Evolutionary conservation across 257 asterid genomes (phyloP).

Genomic region (Echium plantagineum): DNA sequence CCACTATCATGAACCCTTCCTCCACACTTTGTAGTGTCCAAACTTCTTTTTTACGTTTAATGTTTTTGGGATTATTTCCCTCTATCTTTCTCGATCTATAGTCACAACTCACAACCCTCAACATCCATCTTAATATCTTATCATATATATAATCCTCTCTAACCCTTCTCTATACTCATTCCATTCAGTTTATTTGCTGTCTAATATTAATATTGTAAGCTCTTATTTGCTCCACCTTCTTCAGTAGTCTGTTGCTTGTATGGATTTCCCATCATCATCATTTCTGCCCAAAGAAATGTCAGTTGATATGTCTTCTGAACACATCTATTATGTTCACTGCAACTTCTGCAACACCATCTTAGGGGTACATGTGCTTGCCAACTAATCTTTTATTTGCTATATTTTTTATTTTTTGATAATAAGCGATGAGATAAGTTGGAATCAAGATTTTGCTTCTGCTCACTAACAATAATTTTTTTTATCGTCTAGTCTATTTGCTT

Average conservation of each 20-base stretch:
- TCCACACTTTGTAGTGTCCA: conserved; percentile 12
- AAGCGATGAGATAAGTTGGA: too few relatives aligned
- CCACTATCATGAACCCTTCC: conserved; percentile 3
- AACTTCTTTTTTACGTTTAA: neutral
- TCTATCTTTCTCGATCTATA: neutral
- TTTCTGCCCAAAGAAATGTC: conserved; percentile 35
- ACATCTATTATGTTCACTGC: conserved; percentile 85
- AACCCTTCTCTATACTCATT: conserved; percentile 9
- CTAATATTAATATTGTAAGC: neutral
- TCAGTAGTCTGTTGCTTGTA: conserved; percentile 2
- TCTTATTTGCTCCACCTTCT: conserved; percentile 7
- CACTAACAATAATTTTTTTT: too few relatives aligned
- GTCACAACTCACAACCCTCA: neutral
- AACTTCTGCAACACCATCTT: conserved; percentile 84
- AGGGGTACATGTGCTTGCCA: conserved; percentile 43
- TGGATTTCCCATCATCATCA: conserved; percentile 11
- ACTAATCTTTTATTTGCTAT: neutral
- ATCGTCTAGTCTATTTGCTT: too few relatives aligned
- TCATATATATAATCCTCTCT: conserved; percentile 8
- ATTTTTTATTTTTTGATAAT: too few relatives aligned
- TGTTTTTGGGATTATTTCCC: too few relatives aligned
- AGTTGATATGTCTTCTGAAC: conserved; percentile 50
- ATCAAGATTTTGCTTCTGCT: too few relatives aligned
- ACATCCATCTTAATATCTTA: conserved; percentile 8
- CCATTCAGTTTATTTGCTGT: neutral